A percentile compares a stretch with the other conserved stretches of the same genome.
Evolutionary conservation across 495 filamentous ascomycete species (phyloP).

Genomic region (Aeminium ludgeri): DNA sequence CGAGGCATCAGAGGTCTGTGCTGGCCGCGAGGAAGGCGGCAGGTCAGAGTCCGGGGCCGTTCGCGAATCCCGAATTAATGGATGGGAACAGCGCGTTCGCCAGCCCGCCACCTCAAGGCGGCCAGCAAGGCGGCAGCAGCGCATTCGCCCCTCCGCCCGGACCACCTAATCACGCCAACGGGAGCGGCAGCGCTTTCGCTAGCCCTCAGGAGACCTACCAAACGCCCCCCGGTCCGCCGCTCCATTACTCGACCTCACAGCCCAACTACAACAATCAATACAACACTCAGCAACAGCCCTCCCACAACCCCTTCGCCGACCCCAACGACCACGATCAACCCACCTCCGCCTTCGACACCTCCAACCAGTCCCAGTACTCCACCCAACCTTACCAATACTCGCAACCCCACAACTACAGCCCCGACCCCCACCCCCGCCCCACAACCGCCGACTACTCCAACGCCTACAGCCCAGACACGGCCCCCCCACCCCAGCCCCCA

Average conservation of each 20-base stretch:
- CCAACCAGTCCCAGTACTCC: background rate
- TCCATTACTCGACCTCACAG: background rate
- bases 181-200: background rate
- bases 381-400: background rate
- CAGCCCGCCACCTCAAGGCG: background rate
- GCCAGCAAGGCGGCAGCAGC: background rate
- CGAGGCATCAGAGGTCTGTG: constrained; percentile 64
- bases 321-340: constrained; percentile 15
- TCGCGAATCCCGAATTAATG: constrained; percentile 3
- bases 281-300: background rate
- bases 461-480: background rate
- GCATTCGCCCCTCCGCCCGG: background rate
- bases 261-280: background rate
- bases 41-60: constrained; percentile 18
- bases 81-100: constrained; percentile 2
- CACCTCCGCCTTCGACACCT: constrained; percentile 8
- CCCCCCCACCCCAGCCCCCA: too few relatives aligned
- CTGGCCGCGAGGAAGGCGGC: constrained; percentile 41
- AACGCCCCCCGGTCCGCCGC: constrained; percentile 3
- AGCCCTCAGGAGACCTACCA: background rate
- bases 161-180: background rate
- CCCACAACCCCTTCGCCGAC: constrained; percentile 20
- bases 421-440: background rate
- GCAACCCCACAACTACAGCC: constrained; percentile 5
- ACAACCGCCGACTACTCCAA: background rate